Conservation (phyloP, 305 asterid species). For the Petunia hybrid region DNA sequence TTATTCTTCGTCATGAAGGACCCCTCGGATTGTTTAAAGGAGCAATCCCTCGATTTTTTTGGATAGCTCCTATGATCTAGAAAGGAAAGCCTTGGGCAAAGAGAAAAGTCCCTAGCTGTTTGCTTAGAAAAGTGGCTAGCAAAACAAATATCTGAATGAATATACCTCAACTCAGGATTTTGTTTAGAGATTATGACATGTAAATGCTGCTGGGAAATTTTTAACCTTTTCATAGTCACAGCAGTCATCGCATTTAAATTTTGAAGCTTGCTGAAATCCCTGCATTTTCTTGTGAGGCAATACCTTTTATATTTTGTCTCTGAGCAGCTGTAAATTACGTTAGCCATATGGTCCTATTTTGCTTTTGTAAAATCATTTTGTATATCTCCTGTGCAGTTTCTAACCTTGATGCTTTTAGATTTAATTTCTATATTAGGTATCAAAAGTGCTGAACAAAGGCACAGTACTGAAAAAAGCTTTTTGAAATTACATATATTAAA, state of each 20-base stretch:
- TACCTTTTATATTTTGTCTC: not conserved
- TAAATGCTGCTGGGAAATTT: conserved; percentile 39
- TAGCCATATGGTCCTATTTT: not conserved
- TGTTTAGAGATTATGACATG: not conserved
- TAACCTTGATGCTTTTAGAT: not conserved
- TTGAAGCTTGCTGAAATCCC: conserved; percentile 37
- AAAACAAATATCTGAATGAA: not conserved
- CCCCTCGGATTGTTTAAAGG: conserved; percentile 92
- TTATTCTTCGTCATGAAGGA: conserved; percentile 82
- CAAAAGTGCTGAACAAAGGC: no score
- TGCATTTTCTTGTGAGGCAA: conserved; percentile 6
- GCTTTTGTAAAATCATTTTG: not conserved
- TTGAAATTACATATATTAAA: no score
- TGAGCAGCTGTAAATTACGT: conserved; percentile 11
- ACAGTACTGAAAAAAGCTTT: not conserved
- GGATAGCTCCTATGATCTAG: conserved; percentile 99
- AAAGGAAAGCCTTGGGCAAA: conserved; percentile 81
- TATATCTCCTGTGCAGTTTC: conserved; percentile 18
- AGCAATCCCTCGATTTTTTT: conserved; percentile 93
- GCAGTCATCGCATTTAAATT: conserved; percentile 31
- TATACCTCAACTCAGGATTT: conserved; percentile 17
- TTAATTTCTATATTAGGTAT: not conserved
- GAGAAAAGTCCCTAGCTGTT: conserved; percentile 54
- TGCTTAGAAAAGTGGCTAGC: conserved; percentile 41
- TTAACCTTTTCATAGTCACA: conserved; percentile 35